Evolutionary conservation across 2,329 filamentous ascomycete species (phyloP).

Genomic region (Myotisia sp.): DNA sequence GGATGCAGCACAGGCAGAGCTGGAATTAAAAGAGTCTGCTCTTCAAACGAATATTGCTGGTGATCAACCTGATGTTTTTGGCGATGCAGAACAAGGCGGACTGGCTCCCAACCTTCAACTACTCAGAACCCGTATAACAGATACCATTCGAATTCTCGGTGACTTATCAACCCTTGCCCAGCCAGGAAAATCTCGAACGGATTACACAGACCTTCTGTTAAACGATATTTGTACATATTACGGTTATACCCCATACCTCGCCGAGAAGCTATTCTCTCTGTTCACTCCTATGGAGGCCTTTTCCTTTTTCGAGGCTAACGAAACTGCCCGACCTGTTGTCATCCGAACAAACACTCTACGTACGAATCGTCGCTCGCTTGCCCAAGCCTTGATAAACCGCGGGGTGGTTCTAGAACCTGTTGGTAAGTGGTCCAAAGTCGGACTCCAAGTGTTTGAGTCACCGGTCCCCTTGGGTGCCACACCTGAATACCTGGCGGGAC

Average conservation of each 20-base stretch:
- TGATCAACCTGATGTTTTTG: conserved; percentile 51
- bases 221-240: conserved; percentile 95
- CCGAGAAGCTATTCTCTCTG: conserved; percentile 84
- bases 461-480: conserved; percentile 80
- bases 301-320: conserved; percentile 98
- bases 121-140: conserved; percentile 74
- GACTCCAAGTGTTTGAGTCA: conserved; percentile 88
- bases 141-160: conserved; percentile 80
- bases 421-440: conserved; percentile 97
- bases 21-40: conserved; percentile 70
- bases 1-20: conserved; percentile 69
- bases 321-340: conserved; percentile 81
- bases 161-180: conserved; percentile 74
- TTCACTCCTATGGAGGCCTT: conserved; percentile 91
- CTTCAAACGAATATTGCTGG: conserved; percentile 87
- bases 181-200: conserved; percentile 64
- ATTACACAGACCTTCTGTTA: conserved; percentile 75
- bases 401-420: conserved; percentile 93
- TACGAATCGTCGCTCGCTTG: conserved; percentile 61
- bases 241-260: conserved; percentile 87
- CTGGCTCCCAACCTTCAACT: conserved; percentile 83
- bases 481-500: conserved; percentile 89
- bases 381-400: conserved; percentile 86
- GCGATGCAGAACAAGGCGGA: conserved; percentile 42
- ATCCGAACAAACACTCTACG: conserved; percentile 94